Evolutionary conservation across 2,329 filamentous ascomycete species (phyloP), one percentile per base, ranked within the genome.

Genomic region (Aspergillus calidoustus): DNA sequence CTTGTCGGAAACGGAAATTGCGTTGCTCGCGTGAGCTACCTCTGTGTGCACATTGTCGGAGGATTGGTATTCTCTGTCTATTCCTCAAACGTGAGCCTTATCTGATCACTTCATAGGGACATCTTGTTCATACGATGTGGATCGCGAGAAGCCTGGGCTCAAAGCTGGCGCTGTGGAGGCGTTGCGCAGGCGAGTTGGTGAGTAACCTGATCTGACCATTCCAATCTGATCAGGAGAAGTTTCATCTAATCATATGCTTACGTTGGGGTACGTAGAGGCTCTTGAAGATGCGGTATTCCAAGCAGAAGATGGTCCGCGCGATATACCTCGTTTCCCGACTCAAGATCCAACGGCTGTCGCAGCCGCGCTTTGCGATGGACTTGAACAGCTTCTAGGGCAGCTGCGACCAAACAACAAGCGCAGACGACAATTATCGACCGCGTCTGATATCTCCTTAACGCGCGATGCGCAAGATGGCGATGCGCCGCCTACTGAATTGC

Each of bases 121-220:
- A 13, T 38, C 57, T 9, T 79, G 76, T 57, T 57, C 71, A 4
- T 79, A 78, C 57, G 69, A 74, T 23, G 59, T 62, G 1, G 75
- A 72, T 56, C 68, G 69, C 30, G 67, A 67, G 4, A 79, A 77
- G 50, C 77, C 78, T 1, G 76, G 77, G 6, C 67, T 79, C 44
- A 79, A 77, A 59, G 67, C 69, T 3, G 77, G 77, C 1, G 77
- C 74, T 0, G 71, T 79, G 15, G 77, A 79, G 48, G 72, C 68
- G 19, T 59, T 79, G 22, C 76, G 74, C 54, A 65, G 70, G 50
- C 69, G 77, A 57, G 54, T 69, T 19, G 64, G 65, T 79, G 31
- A 70, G 75, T 74, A 19, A 1, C 8, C 3, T 46, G 15, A 53
- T 48, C n/a, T 9, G n/a, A 19, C 17, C 43, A 46, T 13, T 28